These are phyloP conservation scores for Exophiala bonariae DNA, from an alignment of 2,329 filamentous ascomycete species.

Conservation along the genomic window DNA sequence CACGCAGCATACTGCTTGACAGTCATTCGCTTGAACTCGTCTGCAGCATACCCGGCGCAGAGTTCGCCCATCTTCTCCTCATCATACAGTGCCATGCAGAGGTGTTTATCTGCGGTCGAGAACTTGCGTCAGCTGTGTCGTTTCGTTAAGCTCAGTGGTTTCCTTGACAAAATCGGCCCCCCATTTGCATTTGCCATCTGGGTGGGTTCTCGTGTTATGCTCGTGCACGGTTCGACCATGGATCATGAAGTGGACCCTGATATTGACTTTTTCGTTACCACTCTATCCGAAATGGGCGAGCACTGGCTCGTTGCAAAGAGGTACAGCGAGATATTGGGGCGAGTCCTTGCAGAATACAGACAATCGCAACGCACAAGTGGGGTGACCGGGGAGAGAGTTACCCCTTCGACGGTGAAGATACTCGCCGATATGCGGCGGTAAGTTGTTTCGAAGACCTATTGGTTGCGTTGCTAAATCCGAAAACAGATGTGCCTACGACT, in stretches of 20 bases:
- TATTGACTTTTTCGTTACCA: constrained; percentile 79
- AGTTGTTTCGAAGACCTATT: constrained; percentile 52
- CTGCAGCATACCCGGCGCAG: constrained; percentile 87
- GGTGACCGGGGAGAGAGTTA: constrained; percentile 68
- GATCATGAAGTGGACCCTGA: constrained; percentile 79
- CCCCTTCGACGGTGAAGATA: constrained; percentile 81
- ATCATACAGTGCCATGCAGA: constrained; percentile 79
- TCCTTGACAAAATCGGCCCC: constrained; percentile 79
- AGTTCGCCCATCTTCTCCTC: constrained; percentile 86
- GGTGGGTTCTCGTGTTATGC: constrained; percentile 82
- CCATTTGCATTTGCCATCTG: constrained; percentile 91
- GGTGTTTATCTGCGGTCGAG: constrained; percentile 79
- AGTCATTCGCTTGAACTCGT: constrained; percentile 86
- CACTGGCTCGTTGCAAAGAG: constrained; percentile 84
- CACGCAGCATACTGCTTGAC: constrained; percentile 90
- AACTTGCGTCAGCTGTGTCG: constrained; percentile 76
- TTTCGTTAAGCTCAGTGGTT: constrained; percentile 72
- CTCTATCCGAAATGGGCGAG: constrained; percentile 74
- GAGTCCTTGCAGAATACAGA: constrained; percentile 82
- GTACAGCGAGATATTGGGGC: constrained; percentile 75
- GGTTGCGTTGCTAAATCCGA: constrained; percentile 14
- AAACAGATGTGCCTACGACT: constrained; percentile 51
- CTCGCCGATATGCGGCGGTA: constrained; percentile 88
- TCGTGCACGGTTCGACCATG: constrained; percentile 88
- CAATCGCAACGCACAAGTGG: constrained; percentile 67